Conservation (phyloP, 73 alveolate species). For the Paramecium primaurelia region DNA sequence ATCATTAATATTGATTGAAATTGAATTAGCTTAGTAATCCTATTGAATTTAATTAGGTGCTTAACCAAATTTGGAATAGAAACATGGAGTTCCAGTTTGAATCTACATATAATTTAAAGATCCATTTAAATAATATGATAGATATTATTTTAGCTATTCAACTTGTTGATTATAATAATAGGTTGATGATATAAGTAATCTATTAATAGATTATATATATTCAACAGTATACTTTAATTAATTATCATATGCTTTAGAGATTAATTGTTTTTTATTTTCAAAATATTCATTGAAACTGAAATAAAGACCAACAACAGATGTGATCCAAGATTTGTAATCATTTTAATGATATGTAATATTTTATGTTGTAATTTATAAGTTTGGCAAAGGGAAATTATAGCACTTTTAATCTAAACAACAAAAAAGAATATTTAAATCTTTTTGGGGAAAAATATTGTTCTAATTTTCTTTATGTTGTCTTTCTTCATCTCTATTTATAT, state of each 20-base stretch:
- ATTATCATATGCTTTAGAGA: not conserved
- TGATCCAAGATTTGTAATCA: slow-evolving; percentile 1
- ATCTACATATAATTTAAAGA: not conserved
- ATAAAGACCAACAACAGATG: not conserved
- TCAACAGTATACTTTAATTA: slow-evolving; percentile 10
- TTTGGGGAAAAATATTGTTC: not conserved
- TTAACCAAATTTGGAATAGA: slow-evolving; percentile 16
- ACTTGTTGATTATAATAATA: not conserved
- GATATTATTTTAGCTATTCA: not conserved
- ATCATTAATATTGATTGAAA: not conserved
- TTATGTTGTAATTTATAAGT: not conserved
- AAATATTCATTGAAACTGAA: not conserved
- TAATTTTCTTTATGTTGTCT: not conserved
- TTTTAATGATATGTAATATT: not conserved
- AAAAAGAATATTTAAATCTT: not conserved
- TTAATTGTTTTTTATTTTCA: not conserved
- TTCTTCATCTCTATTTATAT: not conserved
- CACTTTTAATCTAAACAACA: not conserved
- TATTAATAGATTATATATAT: not conserved
- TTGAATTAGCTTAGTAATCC: not conserved
- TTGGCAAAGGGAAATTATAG: not conserved
- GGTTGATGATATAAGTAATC: not conserved
- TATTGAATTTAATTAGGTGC: not conserved
- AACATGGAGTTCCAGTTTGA: not conserved
- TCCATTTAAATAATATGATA: slow-evolving; percentile 11